phyloP scores from a whole-genome alignment of 495 filamentous ascomycete genomes.

The Articulospora tetracladia region DNA sequence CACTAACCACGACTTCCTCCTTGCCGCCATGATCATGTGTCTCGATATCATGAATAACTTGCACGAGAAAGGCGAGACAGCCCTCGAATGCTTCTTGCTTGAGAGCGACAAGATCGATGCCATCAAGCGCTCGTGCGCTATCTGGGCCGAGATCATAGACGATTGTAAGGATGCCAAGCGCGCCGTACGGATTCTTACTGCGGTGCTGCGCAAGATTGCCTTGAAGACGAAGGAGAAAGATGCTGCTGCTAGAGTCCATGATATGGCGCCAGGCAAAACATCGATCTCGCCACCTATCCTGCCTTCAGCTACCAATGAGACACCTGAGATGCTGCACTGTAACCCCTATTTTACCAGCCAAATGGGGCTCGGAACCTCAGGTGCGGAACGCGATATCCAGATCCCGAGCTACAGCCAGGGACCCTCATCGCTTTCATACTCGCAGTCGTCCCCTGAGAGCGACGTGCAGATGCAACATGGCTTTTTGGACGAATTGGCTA shows the following conservation, averaged over 20 bases:
- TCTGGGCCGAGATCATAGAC: conserved; percentile 21
- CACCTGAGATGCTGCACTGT: conserved; percentile 2
- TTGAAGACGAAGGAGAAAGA: conserved; percentile 7
- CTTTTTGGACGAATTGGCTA: conserved; percentile 5
- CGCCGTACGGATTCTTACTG: conserved; percentile 14
- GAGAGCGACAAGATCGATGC: conserved; percentile 8
- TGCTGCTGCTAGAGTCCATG: neutral
- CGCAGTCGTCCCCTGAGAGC: neutral
- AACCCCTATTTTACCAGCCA: conserved; percentile 8
- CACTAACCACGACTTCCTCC: conserved; percentile 44
- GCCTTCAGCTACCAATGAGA: neutral
- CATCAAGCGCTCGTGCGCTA: conserved; percentile 8
- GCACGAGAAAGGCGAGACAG: neutral
- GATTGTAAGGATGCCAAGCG: conserved; percentile 16
- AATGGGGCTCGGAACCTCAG: conserved; percentile 1
- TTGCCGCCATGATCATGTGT: conserved; percentile 43
- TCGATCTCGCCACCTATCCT: neutral
- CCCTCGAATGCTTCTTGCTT: neutral
- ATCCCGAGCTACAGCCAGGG: too few species aligned
- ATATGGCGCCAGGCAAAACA: neutral
- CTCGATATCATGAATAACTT: conserved; percentile 26
- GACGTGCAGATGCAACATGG: conserved; percentile 16
- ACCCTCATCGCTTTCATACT: too few species aligned
- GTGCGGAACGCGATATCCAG: neutral
- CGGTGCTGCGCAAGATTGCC: conserved; percentile 8